Conservation (phyloP, 306 rosid species). For the Coriaria nepalensis region DNA sequence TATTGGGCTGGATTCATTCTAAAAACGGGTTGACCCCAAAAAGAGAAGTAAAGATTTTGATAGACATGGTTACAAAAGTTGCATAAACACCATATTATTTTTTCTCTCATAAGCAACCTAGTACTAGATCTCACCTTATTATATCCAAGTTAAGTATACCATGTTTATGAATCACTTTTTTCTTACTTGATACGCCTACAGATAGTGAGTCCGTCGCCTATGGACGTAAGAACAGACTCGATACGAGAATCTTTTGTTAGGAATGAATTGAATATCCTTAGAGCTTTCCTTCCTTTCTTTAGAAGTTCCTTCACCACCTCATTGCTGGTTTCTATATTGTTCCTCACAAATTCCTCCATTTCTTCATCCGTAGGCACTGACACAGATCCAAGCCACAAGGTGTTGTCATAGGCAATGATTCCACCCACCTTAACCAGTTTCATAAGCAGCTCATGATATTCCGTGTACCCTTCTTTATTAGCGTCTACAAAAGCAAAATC, state of each 20-base stretch:
- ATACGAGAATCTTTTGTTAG: constrained; percentile 30
- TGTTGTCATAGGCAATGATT: constrained; percentile 45
- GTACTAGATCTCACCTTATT: too few relatives aligned
- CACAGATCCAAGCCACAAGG: constrained; percentile 45
- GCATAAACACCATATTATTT: too few relatives aligned
- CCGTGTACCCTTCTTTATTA: constrained; percentile 17
- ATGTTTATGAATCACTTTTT: too few relatives aligned
- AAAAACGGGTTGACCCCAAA: too few relatives aligned
- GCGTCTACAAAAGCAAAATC: constrained; percentile 61
- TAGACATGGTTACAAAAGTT: too few relatives aligned
- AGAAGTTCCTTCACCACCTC: not conserved
- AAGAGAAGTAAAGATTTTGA: too few relatives aligned
- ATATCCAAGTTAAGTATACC: too few relatives aligned
- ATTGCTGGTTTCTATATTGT: not conserved
- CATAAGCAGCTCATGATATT: constrained; percentile 36
- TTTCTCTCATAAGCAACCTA: too few relatives aligned
- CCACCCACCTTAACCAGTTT: constrained; percentile 45
- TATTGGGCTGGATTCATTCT: too few relatives aligned
- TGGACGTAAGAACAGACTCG: constrained; percentile 25
- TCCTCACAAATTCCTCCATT: not conserved
- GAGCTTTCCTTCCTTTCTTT: not conserved
- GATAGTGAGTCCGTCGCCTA: constrained; percentile 40
- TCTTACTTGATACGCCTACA: constrained; percentile 22
- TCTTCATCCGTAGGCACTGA: constrained; percentile 15
- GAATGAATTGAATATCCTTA: not conserved